Evolutionary conservation across 2,329 filamentous ascomycete genomes (phyloP).

Genomic region (Dothidotthia symphoricarpi): DNA sequence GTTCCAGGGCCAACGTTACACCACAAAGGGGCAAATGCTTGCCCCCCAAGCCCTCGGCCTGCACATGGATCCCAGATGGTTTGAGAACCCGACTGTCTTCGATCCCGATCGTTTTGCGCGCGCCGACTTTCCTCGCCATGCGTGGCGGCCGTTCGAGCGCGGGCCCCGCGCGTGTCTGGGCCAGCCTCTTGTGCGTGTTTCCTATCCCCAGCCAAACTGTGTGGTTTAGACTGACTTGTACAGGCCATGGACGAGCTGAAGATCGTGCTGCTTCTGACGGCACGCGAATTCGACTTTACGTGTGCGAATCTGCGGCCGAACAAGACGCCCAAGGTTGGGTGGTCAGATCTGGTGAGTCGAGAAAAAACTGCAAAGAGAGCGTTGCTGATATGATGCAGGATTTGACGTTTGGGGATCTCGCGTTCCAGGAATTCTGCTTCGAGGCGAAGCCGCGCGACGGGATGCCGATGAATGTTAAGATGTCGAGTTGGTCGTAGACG

Average conservation of each 20-base stretch:
- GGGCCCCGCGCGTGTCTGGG: conserved; percentile 59
- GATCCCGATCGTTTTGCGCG: conserved; percentile 43
- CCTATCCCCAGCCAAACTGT: no score
- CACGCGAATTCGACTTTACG: conserved; percentile 52
- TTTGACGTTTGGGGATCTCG: conserved; percentile 29
- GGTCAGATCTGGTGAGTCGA: conserved; percentile 17
- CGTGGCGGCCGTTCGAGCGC: conserved; percentile 57
- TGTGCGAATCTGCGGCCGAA: conserved; percentile 29
- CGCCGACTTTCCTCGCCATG: conserved; percentile 44
- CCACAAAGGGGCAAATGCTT: conserved; percentile 48
- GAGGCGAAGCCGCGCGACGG: conserved; percentile 35
- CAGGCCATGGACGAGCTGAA: conserved; percentile 53
- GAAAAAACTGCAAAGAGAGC: no score
- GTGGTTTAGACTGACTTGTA: no score
- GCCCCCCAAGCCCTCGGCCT: conserved; percentile 43
- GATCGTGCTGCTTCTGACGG: conserved; percentile 51
- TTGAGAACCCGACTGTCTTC: conserved; percentile 28
- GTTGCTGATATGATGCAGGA: conserved; percentile 8
- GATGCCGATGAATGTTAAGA: conserved; percentile 33
- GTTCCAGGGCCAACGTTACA: conserved; percentile 45
- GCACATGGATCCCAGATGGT: conserved; percentile 30
- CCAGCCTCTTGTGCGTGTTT: conserved; percentile 45
- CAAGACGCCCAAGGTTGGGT: conserved; percentile 22
- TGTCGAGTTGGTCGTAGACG: conserved; percentile 11
- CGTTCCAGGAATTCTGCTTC: conserved; percentile 33